Base-by-base conservation (phyloP, 2,329 filamentous ascomycete genomes). In the Uncinocarpus reesii region DNA sequence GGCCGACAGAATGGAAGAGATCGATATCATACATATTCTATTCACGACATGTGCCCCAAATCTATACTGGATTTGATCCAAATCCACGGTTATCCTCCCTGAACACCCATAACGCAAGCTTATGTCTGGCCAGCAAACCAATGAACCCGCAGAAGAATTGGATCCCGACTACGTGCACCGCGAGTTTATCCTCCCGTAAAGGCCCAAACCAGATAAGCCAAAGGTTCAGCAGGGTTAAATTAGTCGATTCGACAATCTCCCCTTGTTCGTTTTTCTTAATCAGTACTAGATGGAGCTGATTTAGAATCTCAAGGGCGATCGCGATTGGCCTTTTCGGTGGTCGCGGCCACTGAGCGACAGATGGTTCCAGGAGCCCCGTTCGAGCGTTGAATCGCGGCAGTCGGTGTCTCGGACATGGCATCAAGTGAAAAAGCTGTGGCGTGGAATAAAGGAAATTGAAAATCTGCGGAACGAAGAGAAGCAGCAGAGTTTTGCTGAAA, bases 191-290 rank as follows among this genome's bases (percentile, higher is more conserved):
- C 65, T 98, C 92, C 53, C 85, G 78, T 74, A 94, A 78, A 2
- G 92, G 89, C 0, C 92, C 92, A 63, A 89, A 83, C 86, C 88
- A 94, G 44, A 96, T 86, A 53, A 98, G 73, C 90, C 90, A 98
- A 48, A 98, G 75, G 63, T 98, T 98, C 56, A 98, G 74, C 41
- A 98, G 77, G 7, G 92, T 98, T 54, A 98, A 76, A 66, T 98
- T 98, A 55, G 80, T 87, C 16, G 82, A 90, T 66, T 92, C 84
- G 20, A 79, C 71, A 57, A 96, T 83, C 55, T 74, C 69, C 7
- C 85, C 86, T 47, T 81, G 69, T 29, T 79, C 72, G 60, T 90
- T 80, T 43, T 73, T 76, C 51, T 74, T 78, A 35, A 95, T 70
- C 40, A 78, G 75, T 47, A 95, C 64, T 44, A 96, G 71, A 52